phyloP scores from a whole-genome alignment of 2,329 filamentous ascomycete genomes.

The Cadophora sp. region DNA sequence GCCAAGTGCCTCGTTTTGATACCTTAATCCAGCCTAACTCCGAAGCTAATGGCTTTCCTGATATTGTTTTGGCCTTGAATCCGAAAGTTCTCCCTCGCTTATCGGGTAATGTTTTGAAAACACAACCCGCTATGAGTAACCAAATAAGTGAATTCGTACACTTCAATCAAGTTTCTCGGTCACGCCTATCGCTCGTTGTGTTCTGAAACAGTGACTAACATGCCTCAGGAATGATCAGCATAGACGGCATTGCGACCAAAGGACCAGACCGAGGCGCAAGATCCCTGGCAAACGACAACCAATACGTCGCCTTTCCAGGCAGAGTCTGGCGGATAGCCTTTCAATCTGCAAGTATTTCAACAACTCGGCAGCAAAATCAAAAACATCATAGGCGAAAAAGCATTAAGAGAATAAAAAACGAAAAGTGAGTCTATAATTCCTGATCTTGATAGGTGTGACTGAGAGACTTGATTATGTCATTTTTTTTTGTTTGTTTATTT shows the following conservation, averaged over 20 bases:
- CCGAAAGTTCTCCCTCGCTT: too few species aligned
- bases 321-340: too few species aligned
- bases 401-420: not conserved
- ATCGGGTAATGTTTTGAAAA: too few species aligned
- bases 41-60: too few species aligned
- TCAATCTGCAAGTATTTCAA: too few species aligned
- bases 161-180: too few species aligned
- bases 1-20: too few species aligned
- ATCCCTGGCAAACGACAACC: not conserved
- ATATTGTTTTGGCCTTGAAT: too few species aligned
- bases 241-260: not conserved
- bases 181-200: not conserved
- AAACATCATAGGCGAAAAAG: not conserved
- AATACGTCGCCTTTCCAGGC: too few species aligned
- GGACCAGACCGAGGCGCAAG: not conserved
- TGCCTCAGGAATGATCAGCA: not conserved
- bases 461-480: not conserved
- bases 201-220: not conserved
- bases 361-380: not conserved
- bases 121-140: too few species aligned
- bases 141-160: not conserved
- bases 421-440: not conserved
- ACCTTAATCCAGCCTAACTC: too few species aligned
- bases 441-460: not conserved
- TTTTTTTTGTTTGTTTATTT: not conserved